Evolutionary conservation across 192 early-diverging fungal species (phyloP), one percentile per base, ranked within the genome.

Genomic region (Podila clonocystis): DNA sequence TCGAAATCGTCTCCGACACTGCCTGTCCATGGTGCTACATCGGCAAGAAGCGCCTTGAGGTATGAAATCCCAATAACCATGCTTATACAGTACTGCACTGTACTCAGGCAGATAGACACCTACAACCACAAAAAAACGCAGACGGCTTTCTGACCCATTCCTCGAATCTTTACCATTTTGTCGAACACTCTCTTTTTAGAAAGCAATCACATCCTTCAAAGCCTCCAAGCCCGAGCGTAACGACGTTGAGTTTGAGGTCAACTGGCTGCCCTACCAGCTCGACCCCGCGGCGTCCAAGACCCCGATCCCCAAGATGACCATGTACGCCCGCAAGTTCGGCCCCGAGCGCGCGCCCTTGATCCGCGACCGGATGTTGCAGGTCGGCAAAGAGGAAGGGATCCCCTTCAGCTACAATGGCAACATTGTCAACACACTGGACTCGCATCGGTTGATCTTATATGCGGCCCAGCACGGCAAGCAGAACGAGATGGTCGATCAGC

Each of bases 21-120:
- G 71, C 90, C 31, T 95, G 93, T 67, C 94, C 91, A 3, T 94
- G 92, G 92, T 95, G 92, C 74, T 95, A 87, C 70, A 72, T 95
- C 24, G 93, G 94, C 66, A 93, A 93, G 75, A 88, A 88, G 20
- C 91, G 92, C 49, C 77, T 95, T 12, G 91, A 93, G 68, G 86
- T 84, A 67, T 90, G 89, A n/a, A 82, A 91, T 28, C 70, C 50
- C 5, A 20, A 52, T 20, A 22, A n/a, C 50, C 50, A 17, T 52
- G 5, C 52, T 26, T 55, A 6, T 1, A 0, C 11, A 11, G 9
- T n/a, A n/a, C n/a, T n/a, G n/a, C n/a, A 17, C 17, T 52, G 20
- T n/a, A 52, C n/a, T 6, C 50, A 1, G 4, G 50, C 17, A 5
- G n/a, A 52, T 5, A 22, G 20, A 1, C 13, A 20, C 5, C 0